Base-by-base conservation (phyloP, 1,284 basidiomycete species). In the Hypsizygus ulmarius region DNA sequence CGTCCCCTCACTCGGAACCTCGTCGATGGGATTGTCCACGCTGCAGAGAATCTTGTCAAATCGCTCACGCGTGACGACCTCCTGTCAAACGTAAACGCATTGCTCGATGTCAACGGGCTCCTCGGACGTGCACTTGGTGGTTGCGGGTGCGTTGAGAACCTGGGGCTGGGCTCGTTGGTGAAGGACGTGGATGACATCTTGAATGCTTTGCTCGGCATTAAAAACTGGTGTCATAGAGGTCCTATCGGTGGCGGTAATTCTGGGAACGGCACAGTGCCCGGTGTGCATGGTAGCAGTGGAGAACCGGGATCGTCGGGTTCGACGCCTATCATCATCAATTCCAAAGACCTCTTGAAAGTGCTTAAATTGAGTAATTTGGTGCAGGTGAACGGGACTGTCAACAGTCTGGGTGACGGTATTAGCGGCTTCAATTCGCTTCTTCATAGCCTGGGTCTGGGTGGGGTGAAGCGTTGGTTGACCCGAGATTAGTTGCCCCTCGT, bases 381-480 rank as follows among this genome's bases (percentile, higher is more conserved):
- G 19, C 19, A 43, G 16, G 55, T 60, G 3, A 50, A 61, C 15
- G 52, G 52, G 16, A 41, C 54, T 1, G 48, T 58, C 7, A 47
- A 45, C 39, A 63, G 61, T 21, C 49, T 64, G 1, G 49, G 51
- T 14, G n/a, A 28, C 15, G 49, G 48, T 1, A 7, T 62, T 19
- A 51, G 47, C 38, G 40, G 43, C 5, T 21, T 49, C 33, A 58
- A 64, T 44, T 39, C 46, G 1, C 12, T 65, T 14, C 51, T 67
- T 29, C 36, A 62, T 15, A 55, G 43, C 12, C 33, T 65, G 5
- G 56, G 51, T 8, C 50, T 62, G n/a, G 59, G 63, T 32, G 39
- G 39, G n/a, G 14, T 30, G 14, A 30, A 21, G 15, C 34, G 25
- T 25, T 48, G 36, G 27, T 27, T 47, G 33, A 30, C 36, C 29